Percentiles rank a stretch among this genome's conserved stretches.
Evolutionary conservation across 345 rosid genomes (phyloP).

Genomic region (Euphorbia lathyris): DNA sequence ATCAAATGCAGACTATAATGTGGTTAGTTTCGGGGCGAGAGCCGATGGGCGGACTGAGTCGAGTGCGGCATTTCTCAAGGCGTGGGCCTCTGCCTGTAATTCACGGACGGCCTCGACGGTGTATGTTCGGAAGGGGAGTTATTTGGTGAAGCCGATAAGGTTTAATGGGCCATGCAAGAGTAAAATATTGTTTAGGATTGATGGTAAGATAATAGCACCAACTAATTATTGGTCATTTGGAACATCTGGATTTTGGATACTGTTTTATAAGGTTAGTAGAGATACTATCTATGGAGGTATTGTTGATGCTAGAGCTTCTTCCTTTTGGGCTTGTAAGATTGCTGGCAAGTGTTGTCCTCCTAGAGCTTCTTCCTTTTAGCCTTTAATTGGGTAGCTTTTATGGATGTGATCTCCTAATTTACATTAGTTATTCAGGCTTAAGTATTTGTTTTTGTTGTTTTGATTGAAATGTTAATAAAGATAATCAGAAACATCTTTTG

Average conservation of each 20-base stretch:
- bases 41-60: slow-evolving; percentile 52
- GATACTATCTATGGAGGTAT: slow-evolving; percentile 29
- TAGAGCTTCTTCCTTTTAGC: too few relatives aligned
- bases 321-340: slow-evolving; percentile 32
- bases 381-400: too few relatives aligned
- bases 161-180: slow-evolving; percentile 33
- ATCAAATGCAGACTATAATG: slow-evolving; percentile 41
- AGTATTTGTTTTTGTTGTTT: too few relatives aligned
- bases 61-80: slow-evolving; percentile 41
- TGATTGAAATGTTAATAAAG: too few relatives aligned
- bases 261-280: slow-evolving; percentile 23
- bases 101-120: slow-evolving; percentile 33
- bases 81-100: slow-evolving; percentile 57
- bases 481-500: too few relatives aligned
- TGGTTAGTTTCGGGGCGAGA: slow-evolving; percentile 58
- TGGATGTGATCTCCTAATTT: too few relatives aligned
- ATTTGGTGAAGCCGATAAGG: slow-evolving; percentile 14
- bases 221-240: slow-evolving; percentile 24
- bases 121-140: slow-evolving; percentile 40
- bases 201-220: slow-evolving; percentile 33
- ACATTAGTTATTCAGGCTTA: too few relatives aligned
- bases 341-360: slow-evolving; percentile 26
- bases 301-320: slow-evolving; percentile 30
- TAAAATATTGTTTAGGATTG: slow-evolving; percentile 16
- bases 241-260: slow-evolving; percentile 34